Conservation (phyloP, 129 eudicot genomes). For the Helianthus tuberosus region DNA sequence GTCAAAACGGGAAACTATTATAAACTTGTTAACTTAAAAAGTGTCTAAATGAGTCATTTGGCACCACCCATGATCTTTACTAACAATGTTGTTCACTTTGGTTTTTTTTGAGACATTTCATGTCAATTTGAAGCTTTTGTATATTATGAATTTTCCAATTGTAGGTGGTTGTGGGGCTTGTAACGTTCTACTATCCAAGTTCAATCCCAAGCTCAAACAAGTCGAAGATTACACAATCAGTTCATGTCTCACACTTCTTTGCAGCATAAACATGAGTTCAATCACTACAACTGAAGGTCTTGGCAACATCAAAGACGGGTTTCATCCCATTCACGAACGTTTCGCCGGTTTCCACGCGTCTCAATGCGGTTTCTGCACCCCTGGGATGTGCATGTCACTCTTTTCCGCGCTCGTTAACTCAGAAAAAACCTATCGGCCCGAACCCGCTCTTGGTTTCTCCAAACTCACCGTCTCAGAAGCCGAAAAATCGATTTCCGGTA, state of each 20-base stretch:
- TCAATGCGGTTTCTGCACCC: constrained; percentile 97
- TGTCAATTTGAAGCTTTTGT: constrained; percentile 13
- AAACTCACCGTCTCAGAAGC: constrained; percentile 77
- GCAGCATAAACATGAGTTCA: constrained; percentile 75
- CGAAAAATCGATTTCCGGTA: constrained; percentile 78
- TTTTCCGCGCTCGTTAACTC: constrained; percentile 88
- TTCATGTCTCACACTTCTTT: constrained; percentile 92
- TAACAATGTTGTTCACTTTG: not conserved
- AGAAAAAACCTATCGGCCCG: constrained; percentile 46
- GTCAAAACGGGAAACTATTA: no score
- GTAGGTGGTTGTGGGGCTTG: constrained; percentile 99
- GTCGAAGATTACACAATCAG: constrained; percentile 55
- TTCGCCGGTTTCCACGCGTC: constrained; percentile 93
- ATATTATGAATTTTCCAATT: constrained; percentile 22
- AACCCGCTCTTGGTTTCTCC: constrained; percentile 65
- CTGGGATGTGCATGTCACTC: constrained; percentile 91
- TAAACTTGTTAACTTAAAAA: no score
- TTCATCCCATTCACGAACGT: constrained; percentile 89
- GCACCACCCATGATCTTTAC: not conserved
- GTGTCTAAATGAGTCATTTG: no score
- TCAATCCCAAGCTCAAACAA: constrained; percentile 46
- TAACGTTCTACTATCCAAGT: constrained; percentile 75
- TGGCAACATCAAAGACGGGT: constrained; percentile 84
- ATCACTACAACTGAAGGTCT: constrained; percentile 93
- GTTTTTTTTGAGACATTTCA: not conserved